Evolutionary conservation across 176 grass and related monocot species (phyloP).

Genomic region (Pontederia paniculata): DNA sequence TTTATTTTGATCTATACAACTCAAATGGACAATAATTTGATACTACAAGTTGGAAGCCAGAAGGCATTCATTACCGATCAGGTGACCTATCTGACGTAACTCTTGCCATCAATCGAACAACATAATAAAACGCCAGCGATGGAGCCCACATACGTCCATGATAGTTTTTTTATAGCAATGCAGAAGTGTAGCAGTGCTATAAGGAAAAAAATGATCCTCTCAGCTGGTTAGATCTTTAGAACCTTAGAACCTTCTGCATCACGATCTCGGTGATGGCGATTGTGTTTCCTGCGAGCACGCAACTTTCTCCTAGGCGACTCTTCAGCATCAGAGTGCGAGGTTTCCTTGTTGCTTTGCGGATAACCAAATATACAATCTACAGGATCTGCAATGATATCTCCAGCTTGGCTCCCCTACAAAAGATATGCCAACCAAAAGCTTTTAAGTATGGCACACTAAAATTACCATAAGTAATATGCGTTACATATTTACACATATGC

Average conservation of each 20-base stretch:
- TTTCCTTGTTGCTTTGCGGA: constrained; percentile 25
- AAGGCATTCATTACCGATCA: too few relatives aligned
- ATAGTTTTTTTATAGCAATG: too few relatives aligned
- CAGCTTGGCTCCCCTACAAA: constrained; percentile 23
- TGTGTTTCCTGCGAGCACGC: constrained; percentile 25
- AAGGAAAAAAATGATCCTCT: too few relatives aligned
- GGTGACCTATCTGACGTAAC: too few relatives aligned
- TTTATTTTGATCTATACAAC: too few relatives aligned
- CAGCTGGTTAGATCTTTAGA: too few relatives aligned
- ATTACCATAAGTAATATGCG: not conserved
- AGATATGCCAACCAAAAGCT: not conserved
- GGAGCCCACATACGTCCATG: too few relatives aligned
- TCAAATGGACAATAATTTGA: too few relatives aligned
- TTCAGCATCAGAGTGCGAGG: constrained; percentile 14
- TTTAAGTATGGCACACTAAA: not conserved
- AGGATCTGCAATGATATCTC: constrained; percentile 47
- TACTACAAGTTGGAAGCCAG: too few relatives aligned
- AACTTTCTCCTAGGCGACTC: constrained; percentile 21
- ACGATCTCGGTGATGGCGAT: constrained; percentile 4
- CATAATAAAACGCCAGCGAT: too few relatives aligned
- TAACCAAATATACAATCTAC: constrained; percentile 53
- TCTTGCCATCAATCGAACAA: too few relatives aligned
- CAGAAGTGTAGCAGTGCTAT: too few relatives aligned
- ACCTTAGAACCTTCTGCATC: constrained; percentile 3
- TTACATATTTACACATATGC: not conserved